Conservation (phyloP, 2,329 filamentous ascomycete genomes). For the Blastomyces parvus region DNA sequence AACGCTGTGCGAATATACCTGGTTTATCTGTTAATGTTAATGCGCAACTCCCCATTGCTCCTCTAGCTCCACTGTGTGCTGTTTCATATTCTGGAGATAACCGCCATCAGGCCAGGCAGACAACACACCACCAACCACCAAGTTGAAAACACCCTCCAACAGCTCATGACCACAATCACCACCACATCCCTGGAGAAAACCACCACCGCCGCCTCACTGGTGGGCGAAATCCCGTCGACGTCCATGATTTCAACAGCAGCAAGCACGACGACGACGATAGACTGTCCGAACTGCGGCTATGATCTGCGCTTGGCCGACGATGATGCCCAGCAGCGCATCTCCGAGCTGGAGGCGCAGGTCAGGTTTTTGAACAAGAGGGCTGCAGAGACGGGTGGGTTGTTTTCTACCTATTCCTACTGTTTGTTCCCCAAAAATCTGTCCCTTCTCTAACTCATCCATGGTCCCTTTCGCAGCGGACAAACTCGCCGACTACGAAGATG, state of each 20-base stretch:
- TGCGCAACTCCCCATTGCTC: not conserved
- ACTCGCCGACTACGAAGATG: constrained; percentile 55
- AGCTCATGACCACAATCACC: constrained; percentile 1
- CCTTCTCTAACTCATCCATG: constrained; percentile 9
- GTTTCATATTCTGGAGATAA: no score
- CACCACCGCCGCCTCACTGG: not conserved
- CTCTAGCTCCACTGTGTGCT: no score
- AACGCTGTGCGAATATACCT: no score
- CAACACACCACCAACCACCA: no score
- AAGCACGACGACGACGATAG: not conserved
- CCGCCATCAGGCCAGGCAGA: no score
- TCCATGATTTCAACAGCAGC: not conserved
- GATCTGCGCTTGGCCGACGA: constrained; percentile 20
- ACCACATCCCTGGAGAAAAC: not conserved
- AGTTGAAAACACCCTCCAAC: not conserved
- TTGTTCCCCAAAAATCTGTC: not conserved
- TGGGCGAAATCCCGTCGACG: not conserved
- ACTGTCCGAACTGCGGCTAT: constrained; percentile 35
- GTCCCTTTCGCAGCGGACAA: constrained; percentile 40
- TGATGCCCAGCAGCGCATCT: constrained; percentile 34
- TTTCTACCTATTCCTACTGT: not conserved
- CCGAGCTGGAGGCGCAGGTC: constrained; percentile 48
- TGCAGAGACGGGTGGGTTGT: constrained; percentile 41
- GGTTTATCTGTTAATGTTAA: no score
- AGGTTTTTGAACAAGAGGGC: constrained; percentile 44